phyloP scores from a whole-genome alignment of 2,329 filamentous ascomycete genomes.

The Blastomyces silverae region DNA sequence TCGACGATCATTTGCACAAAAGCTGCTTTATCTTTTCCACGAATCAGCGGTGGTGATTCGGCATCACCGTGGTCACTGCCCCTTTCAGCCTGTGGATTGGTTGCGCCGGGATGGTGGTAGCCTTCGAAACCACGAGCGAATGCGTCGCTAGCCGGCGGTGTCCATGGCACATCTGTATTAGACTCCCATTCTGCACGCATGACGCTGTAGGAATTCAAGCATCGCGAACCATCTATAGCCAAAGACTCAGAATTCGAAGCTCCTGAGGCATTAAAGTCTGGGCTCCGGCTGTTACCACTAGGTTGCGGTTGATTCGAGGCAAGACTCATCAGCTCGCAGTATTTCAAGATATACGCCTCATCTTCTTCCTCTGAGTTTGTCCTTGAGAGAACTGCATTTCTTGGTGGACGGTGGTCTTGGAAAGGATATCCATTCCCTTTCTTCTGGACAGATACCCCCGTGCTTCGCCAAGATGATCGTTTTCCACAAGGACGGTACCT shows the following conservation, averaged over 20 bases:
- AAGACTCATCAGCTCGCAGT: neutral
- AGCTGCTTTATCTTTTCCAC: conserved; percentile 10
- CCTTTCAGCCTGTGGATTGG: neutral
- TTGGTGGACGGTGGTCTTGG: neutral
- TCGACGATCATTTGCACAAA: conserved; percentile 9
- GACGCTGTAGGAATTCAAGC: neutral
- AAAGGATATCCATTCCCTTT: conserved; percentile 2
- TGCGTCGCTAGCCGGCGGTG: neutral
- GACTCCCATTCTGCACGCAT: neutral
- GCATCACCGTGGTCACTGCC: neutral
- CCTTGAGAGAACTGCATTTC: neutral
- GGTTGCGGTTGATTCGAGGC: neutral
- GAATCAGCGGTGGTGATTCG: neutral
- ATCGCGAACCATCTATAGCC: neutral
- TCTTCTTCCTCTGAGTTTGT: conserved; percentile 3
- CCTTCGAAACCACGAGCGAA: neutral
- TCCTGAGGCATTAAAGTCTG: neutral
- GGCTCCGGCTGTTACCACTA: neutral
- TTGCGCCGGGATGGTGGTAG: no score
- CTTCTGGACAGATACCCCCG: neutral
- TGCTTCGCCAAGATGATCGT: neutral
- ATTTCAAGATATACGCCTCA: neutral
- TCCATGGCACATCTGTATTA: neutral
- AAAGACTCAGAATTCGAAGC: conserved; percentile 4
- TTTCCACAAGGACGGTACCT: conserved; percentile 3